Evolutionary conservation across 768 basidiomycete genomes (phyloP), one percentile per base, ranked within the genome.

Genomic region (Russula brevipes): DNA sequence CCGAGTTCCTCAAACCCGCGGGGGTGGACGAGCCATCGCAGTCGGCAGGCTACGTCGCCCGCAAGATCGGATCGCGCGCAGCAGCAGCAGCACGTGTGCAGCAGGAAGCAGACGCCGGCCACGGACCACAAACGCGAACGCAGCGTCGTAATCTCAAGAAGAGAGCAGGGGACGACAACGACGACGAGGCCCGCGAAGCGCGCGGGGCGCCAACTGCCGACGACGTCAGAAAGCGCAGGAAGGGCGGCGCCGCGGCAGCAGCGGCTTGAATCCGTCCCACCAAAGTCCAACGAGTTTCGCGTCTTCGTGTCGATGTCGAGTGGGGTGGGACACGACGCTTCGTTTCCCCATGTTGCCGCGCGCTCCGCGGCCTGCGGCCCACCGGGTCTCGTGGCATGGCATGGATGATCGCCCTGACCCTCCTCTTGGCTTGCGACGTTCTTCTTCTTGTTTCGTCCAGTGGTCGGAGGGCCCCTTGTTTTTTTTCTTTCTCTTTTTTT

Each of bases 171-270:
- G 58, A 64, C 35, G 63, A 64, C 56, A 50, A 19, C 39, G 51
- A 59, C 31, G 58, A 64, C 35, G 63, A 64, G 55, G 55, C 17
- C 39, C 39, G 33, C 24, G 47, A 55, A 16, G 47, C 30, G 33
- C 17, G 50, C 42, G 42, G 46, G 35, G 53, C 49, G 41, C 54
- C 35, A 35, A 51, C 54, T n/a, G n/a, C 54, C 42, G 59, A 51
- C 47, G 19, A 19, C 11, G 57, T 30, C 35, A 44, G 17, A 19
- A 64, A 64, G 42, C 63, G 59, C 59, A 64, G 31, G 47, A 60
- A 64, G 24, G 39, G 59, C 62, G 62, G 62, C 57, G 62, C 62
- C 57, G 62, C 62, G 62, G 62, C 50, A 44, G 41, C 55, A 41
- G 31, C 24, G 30, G 30, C 61, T n/a, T 63, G 62, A 58, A 11